Conservation (phyloP, 176 grass and related monocot genomes). For the Oryza officinalis region DNA sequence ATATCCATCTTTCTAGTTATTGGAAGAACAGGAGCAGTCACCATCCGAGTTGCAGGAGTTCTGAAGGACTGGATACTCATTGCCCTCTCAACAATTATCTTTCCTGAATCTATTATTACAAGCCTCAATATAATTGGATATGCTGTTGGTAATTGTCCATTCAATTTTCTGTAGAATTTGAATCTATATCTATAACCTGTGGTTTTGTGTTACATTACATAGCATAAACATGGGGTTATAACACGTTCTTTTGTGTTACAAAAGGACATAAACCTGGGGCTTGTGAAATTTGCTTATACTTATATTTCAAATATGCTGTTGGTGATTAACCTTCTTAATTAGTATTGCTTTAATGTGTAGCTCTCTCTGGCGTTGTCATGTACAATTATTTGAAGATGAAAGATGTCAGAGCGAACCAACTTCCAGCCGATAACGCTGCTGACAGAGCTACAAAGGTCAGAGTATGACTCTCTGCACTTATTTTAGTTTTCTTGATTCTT, state of each 20-base stretch:
- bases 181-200: constrained; percentile 1
- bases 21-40: constrained; percentile 98
- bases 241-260: background rate
- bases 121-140: constrained; percentile 99
- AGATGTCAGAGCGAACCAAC: constrained; percentile 73
- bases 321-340: constrained; percentile 15
- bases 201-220: background rate
- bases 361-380: constrained; percentile 92
- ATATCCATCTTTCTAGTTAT: constrained; percentile 99
- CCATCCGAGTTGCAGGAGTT: constrained; percentile 96
- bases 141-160: constrained; percentile 72
- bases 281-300: constrained; percentile 1
- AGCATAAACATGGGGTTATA: background rate
- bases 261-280: background rate
- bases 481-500: background rate
- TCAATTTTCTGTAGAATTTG: constrained; percentile 21
- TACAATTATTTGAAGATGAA: constrained; percentile 99
- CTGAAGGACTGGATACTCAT: constrained; percentile 99
- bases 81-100: constrained; percentile 94
- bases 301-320: constrained; percentile 22
- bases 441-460: constrained; percentile 72
- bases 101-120: constrained; percentile 95
- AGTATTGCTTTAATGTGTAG: constrained; percentile 45
- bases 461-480: background rate
- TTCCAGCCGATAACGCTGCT: constrained; percentile 59